Evolutionary conservation across 148 eudicot genomes (phyloP).

Genomic region (Silene conica): DNA sequence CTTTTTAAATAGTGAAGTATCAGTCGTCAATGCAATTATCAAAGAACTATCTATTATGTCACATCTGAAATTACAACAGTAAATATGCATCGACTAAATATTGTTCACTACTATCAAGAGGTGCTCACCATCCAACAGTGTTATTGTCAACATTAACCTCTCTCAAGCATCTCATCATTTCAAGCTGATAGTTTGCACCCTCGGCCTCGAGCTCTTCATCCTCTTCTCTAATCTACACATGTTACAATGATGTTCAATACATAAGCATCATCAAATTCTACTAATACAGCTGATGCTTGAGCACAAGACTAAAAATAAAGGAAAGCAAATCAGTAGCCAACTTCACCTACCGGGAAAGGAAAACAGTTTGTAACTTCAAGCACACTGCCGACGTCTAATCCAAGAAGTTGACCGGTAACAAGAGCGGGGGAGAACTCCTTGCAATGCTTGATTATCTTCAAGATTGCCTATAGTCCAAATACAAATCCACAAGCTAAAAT

Average conservation of each 20-base stretch:
- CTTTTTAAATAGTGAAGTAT: background rate
- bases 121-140: constrained; percentile 93
- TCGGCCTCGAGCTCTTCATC: constrained; percentile 97
- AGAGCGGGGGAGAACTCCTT: constrained; percentile 87
- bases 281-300: background rate
- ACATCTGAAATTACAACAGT: background rate
- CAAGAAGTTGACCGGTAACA: constrained; percentile 95
- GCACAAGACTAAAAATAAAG: background rate
- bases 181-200: constrained; percentile 97
- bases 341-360: constrained; percentile 79
- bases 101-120: constrained; percentile 5
- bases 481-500: background rate
- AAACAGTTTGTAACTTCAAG: constrained; percentile 98
- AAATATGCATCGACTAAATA: background rate
- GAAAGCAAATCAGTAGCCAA: background rate
- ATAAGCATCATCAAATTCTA: background rate
- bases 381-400: constrained; percentile 95
- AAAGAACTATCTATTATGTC: background rate
- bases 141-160: constrained; percentile 99
- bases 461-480: constrained; percentile 59
- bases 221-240: constrained; percentile 71
- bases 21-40: background rate
- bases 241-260: background rate
- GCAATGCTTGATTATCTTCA: constrained; percentile 96
- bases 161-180: constrained; percentile 99